Base-by-base conservation (phyloP, 768 basidiomycete species). In the Russula sp. region DNA sequence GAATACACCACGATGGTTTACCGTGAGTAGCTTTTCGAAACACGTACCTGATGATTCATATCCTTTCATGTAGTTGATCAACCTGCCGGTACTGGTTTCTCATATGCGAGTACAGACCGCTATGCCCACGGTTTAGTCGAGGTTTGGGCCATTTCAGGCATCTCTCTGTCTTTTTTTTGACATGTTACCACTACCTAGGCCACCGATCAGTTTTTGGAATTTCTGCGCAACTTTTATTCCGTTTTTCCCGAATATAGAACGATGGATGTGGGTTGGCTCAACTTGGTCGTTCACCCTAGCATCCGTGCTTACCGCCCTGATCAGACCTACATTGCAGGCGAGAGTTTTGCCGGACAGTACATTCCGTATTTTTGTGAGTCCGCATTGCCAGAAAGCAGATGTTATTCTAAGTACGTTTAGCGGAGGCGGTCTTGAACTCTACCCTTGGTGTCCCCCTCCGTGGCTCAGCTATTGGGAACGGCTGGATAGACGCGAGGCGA, bases 291-390 rank as follows among this genome's bases (percentile, higher is more conserved):
- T 43, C 64, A 5, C 53, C 8, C 29, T 38, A n/a, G 41, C 13
- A 58, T 46, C 13, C 18, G 22, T 14, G 36, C 50, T 57, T 22
- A 38, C 10, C 29, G 5, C 45, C 51, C 22, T 14, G n/a, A 25
- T 8, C 70, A 98, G 95, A 97, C 95, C 7, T 99, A 95, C 73
- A 75, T 99, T 5, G 90, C 90, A 0, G 97, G 97, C 61, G 97
- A 99, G 78, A 94, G 92, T 63, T 99, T 85, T 72, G 97, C 95
- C 32, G 97, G 97, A 25, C 95, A 98, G 75, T 98, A 89, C 77
- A 96, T 99, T 68, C 97, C 97, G 5, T 96, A 92, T 73, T 94
- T 94, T 68, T 92, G 92, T 87, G 76, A 70, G 60, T 48, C 47
- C 46, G n/a, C 35, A 13, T 51, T 29, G 56, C 50, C 22, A 25